A percentile compares a stretch with the other conserved stretches of the same genome.
Conservation (phyloP, 148 eudicot species). For the Fagopyrum tataricum region DNA sequence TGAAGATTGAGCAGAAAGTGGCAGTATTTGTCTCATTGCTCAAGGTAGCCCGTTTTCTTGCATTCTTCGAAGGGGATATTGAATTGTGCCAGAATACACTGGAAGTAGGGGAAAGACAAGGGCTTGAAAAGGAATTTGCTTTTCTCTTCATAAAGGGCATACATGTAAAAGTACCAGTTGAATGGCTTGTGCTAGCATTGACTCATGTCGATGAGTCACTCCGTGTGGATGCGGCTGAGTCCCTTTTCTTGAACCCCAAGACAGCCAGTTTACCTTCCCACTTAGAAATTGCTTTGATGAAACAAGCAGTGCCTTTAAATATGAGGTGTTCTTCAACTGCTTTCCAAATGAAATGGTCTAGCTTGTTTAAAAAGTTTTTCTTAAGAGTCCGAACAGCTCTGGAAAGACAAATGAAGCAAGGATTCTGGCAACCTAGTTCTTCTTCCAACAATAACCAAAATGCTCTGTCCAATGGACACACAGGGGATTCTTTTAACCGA, state of each 20-base stretch:
- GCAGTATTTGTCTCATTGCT: slow-evolving; percentile 87
- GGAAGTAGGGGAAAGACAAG: slow-evolving; percentile 23
- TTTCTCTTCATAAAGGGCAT: slow-evolving; percentile 59
- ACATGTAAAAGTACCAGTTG: slow-evolving; percentile 56
- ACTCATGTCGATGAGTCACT: slow-evolving; percentile 90
- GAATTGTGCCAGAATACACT: slow-evolving; percentile 43
- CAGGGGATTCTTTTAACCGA: slow-evolving; percentile 23
- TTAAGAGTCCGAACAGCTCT: slow-evolving; percentile 82
- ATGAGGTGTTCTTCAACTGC: slow-evolving; percentile 97
- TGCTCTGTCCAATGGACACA: slow-evolving; percentile 22
- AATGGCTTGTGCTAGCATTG: slow-evolving; percentile 76
- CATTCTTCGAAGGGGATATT: slow-evolving; percentile 89
- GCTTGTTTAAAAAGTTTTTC: slow-evolving; percentile 89
- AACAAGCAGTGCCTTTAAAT: slow-evolving; percentile 73
- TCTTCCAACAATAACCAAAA: slow-evolving; percentile 19
- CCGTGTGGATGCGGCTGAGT: slow-evolving; percentile 90
- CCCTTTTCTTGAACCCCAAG: slow-evolving; percentile 85
- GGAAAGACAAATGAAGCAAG: slow-evolving; percentile 79
- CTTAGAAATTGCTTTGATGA: slow-evolving; percentile 82
- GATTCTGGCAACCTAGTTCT: slow-evolving; percentile 56
- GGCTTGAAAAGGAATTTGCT: slow-evolving; percentile 32
- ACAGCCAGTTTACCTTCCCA: slow-evolving; percentile 82
- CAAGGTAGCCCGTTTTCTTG: slow-evolving; percentile 85
- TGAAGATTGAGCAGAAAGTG: slow-evolving; percentile 65
- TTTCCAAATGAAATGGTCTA: slow-evolving; percentile 95